Evolutionary conservation across 73 alveolate genomes (phyloP), one percentile per base, ranked within the genome.

Genomic region (Breviolum minutum): DNA sequence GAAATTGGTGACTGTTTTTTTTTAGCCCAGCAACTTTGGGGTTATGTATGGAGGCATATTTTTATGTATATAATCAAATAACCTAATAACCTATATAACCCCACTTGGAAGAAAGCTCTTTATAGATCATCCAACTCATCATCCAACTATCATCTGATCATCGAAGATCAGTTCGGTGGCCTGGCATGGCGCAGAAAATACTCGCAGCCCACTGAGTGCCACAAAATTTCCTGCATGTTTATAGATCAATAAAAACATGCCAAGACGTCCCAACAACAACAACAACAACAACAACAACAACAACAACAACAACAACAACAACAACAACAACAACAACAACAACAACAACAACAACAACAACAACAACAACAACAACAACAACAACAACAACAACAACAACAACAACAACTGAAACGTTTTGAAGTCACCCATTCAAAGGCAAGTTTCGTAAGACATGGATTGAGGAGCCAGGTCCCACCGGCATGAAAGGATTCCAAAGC

Each of bases 401-500:
- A 40, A 40, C n/a, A 40, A 40, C 54, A 40, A n/a, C 84, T 19
- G 54, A 26, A 62, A 6, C 62, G 26, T 24, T 79, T 79, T 24
- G 30, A 12, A 19, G 14, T 63, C 87, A 24, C 20, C 32, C 63
- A 27, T 19, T 79, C 87, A 9, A 10, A 54, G 74, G 32, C 93
- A 60, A 40, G 93, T 30, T 54, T 71, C 97, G 97, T 22, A 90
- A 63, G 76, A 90, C 87, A 29, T 90, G 97, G 22, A 79, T 82
- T 20, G 97, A 90, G 30, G 97, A 71, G 20, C 97, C 97, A 40
- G 97, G 97, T 32, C 97, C 97, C 14, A 77, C 64, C 22, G 97
- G 97, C 88, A 90, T 22, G 32, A 90, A 90, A 14, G 87, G 97
- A 76, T n/a, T 90, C 97, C 97, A 90, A 54, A 90, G 97, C 88